Percentiles rank a stretch among this genome's conserved stretches.
Conservation (phyloP, 1,284 basidiomycete genomes). For the Trichosporon sp. region DNA sequence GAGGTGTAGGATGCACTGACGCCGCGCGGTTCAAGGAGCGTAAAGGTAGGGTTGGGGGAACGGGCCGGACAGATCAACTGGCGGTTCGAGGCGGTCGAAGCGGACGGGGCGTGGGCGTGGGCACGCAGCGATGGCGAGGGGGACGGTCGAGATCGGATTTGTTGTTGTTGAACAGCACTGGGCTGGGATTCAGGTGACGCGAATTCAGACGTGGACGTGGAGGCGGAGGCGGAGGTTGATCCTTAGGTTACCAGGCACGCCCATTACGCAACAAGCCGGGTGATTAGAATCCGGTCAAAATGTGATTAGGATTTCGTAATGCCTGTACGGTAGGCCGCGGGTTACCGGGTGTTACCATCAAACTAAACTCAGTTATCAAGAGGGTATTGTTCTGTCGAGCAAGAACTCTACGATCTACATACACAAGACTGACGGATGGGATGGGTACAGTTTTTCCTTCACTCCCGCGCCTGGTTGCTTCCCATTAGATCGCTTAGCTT, state of each 20-base stretch:
- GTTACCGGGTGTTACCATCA: no score
- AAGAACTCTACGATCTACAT: no score
- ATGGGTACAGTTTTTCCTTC: no score
- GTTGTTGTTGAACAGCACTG: slow-evolving; percentile 5
- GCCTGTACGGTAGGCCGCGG: no score
- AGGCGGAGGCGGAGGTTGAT: slow-evolving; percentile 1
- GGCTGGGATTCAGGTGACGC: not conserved
- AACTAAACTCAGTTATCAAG: no score
- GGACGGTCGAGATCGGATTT: not conserved
- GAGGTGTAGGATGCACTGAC: not conserved
- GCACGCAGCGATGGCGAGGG: not conserved
- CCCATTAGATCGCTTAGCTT: no score
- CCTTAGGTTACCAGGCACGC: not conserved
- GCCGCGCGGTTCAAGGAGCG: slow-evolving; percentile 8
- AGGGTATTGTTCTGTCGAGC: no score
- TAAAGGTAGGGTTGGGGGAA: not conserved
- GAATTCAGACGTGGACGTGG: slow-evolving; percentile 15
- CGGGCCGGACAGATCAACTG: not conserved
- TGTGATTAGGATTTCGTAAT: no score
- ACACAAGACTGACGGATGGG: no score
- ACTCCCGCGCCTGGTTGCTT: no score
- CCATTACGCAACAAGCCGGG: not conserved
- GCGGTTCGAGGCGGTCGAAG: not conserved
- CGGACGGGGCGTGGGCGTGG: not conserved
- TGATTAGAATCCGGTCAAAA: not conserved